A percentile compares a stretch with the other conserved stretches of the same genome.
Evolutionary conservation across 257 asterid species (phyloP).

Genomic region (Echites panduratus): DNA sequence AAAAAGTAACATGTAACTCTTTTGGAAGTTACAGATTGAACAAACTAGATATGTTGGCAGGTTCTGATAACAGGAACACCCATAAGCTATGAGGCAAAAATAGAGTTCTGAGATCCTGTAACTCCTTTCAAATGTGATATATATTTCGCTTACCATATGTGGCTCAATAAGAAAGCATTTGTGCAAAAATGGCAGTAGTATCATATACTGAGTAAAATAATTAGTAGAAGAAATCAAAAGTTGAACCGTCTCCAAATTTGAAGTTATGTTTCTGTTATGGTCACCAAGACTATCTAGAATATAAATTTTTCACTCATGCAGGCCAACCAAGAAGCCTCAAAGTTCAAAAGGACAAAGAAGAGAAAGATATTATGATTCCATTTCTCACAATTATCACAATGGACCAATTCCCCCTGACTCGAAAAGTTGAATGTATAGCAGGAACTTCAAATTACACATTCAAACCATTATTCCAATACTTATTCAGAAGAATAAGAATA

Average conservation of each 20-base stretch:
- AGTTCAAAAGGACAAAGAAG: background rate
- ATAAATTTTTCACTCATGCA: background rate
- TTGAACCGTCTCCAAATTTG: background rate
- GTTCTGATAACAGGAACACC: background rate
- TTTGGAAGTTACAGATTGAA: background rate
- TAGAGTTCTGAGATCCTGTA: background rate
- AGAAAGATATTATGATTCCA: background rate
- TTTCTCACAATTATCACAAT: background rate
- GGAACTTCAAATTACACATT: background rate
- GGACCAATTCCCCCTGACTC: background rate
- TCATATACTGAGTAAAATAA: background rate
- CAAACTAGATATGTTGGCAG: background rate
- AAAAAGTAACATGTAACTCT: background rate
- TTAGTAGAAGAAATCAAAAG: background rate
- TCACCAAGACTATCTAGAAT: background rate
- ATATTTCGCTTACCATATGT: background rate
- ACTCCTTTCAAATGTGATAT: background rate
- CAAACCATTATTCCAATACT: background rate
- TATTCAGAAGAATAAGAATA: background rate
- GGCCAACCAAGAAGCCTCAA: background rate
- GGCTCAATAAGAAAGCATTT: background rate
- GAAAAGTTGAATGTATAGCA: background rate
- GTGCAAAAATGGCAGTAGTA: background rate
- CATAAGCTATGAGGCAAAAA: background rate
- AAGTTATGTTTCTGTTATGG: background rate